Evolutionary conservation across 2,329 filamentous ascomycete species (phyloP).

Genomic region (Cercospora sojina): DNA sequence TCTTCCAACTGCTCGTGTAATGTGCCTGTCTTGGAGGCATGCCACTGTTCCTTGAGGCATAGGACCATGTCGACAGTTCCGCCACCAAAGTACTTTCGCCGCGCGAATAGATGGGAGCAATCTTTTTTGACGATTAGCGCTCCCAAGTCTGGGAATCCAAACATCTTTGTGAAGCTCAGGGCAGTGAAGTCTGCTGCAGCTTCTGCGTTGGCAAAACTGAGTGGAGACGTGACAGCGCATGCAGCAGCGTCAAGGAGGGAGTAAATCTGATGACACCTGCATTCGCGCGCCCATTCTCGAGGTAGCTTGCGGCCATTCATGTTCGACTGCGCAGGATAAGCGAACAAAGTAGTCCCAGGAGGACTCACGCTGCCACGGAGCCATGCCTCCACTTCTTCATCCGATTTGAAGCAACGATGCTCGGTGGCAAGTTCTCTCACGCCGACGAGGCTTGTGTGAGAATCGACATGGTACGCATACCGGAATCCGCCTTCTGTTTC

Average conservation of each 20-base stretch:
- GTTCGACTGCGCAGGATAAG: constrained; percentile 89
- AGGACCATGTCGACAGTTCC: constrained; percentile 91
- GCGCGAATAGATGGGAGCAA: constrained; percentile 60
- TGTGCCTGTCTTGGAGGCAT: constrained; percentile 67
- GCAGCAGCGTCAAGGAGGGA: constrained; percentile 84
- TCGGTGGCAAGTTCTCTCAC: constrained; percentile 62
- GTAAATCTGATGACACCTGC: constrained; percentile 43
- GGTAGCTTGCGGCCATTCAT: constrained; percentile 80
- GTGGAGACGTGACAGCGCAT: constrained; percentile 70
- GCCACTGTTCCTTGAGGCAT: constrained; percentile 71
- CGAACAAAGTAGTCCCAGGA: constrained; percentile 57
- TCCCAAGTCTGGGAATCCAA: constrained; percentile 90
- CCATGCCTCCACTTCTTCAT: constrained; percentile 66
- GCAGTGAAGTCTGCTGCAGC: constrained; percentile 79
- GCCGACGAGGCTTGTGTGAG: constrained; percentile 85
- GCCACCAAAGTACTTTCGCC: constrained; percentile 82
- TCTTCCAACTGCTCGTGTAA: constrained; percentile 86
- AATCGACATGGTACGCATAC: constrained; percentile 79
- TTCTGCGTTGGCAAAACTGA: constrained; percentile 65
- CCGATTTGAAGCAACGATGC: constrained; percentile 65
- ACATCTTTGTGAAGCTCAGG: constrained; percentile 95
- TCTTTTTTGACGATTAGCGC: constrained; percentile 77
- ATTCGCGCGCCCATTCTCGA: constrained; percentile 58
- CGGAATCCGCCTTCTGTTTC: constrained; percentile 67
- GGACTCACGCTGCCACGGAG: constrained; percentile 41